Base-by-base conservation (phyloP, 306 rosid species). In the Neltuma alba region DNA sequence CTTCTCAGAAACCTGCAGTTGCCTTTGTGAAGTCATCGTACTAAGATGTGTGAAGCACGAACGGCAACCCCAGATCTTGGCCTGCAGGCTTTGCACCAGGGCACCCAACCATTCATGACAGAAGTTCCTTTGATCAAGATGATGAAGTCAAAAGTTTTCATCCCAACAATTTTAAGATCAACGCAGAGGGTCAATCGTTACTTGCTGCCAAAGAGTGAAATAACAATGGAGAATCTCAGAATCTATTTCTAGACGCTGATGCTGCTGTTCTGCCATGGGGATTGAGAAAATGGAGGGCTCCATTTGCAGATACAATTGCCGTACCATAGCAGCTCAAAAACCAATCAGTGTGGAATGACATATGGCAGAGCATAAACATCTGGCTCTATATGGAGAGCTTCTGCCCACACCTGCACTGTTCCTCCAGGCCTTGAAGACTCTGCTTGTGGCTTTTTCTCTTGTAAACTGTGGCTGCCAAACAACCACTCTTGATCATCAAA, bases 331-430 rank as follows among this genome's bases (percentile, higher is more conserved):
- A 75, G 52, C 76, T 75, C 14, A 70, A 69, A 76, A 80, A 75
- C 47, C 54, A 67, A 77, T 95, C 88, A 93, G 82, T 93, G 91
- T 10, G 98, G 99, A 83, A 95, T 77, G 57, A 95, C 99, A 78
- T 92, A 95, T 1, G 99, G 99, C 79, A 93, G 85, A 75, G 97
- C 97, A 65, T 73, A 85, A 60, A 91, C 71, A 76, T 91, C 94
- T 64, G 85, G 75, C 83, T 87, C 96, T 74, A 95, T 72, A 79
- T 83, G 91, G 86, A 88, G 78, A 79, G 84, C 93, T 82, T 92
- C 96, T n/a, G 95, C 93, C 99, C 99, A 95, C 34, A 93, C 97
- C 64, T 83, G 88, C 6, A 71, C 87, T 42, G 77, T 72, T 74
- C 75, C 92, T 81, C 79, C 88, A 83, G 40, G 76, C 74, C 42